Evolutionary conservation across 116 monocot genomes (phyloP).

Genomic region (Papilionanthe hybrid): DNA sequence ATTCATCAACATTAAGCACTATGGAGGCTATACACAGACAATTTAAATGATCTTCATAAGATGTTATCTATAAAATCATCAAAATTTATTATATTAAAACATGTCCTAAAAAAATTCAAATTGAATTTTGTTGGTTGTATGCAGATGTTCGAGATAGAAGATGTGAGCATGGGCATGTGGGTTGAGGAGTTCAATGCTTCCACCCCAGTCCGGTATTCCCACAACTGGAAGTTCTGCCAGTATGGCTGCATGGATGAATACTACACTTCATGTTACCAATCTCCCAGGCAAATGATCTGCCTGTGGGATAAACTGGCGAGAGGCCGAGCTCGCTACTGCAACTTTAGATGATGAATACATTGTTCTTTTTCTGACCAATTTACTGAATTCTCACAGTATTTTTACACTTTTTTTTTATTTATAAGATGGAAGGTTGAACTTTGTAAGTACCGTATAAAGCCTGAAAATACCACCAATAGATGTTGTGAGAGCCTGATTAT

Average conservation of each 20-base stretch:
- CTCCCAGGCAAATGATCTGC: conserved; percentile 91
- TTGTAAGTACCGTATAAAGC: no score
- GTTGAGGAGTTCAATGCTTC: conserved; percentile 76
- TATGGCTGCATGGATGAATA: conserved; percentile 87
- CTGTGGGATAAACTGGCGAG: conserved; percentile 67
- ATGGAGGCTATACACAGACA: no score
- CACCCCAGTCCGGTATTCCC: conserved; percentile 50
- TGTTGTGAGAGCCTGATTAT: no score
- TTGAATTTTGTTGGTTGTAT: background rate
- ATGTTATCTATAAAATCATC: background rate
- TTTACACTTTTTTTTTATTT: no score
- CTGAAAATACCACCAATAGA: no score
- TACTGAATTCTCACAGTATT: no score
- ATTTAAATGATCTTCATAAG: no score
- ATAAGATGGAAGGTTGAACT: no score
- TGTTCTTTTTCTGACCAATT: no score
- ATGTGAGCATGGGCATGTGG: conserved; percentile 99
- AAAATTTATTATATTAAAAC: background rate
- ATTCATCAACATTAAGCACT: no score
- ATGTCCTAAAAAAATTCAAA: no score
- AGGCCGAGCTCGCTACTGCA: conserved; percentile 74
- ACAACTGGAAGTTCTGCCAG: conserved; percentile 88
- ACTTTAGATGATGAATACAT: conserved; percentile 51
- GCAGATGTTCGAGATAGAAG: conserved; percentile 98
- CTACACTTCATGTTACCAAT: conserved; percentile 86